Conservation (phyloP, 1,284 basidiomycete genomes). For the Rhodotorula sp. region DNA sequence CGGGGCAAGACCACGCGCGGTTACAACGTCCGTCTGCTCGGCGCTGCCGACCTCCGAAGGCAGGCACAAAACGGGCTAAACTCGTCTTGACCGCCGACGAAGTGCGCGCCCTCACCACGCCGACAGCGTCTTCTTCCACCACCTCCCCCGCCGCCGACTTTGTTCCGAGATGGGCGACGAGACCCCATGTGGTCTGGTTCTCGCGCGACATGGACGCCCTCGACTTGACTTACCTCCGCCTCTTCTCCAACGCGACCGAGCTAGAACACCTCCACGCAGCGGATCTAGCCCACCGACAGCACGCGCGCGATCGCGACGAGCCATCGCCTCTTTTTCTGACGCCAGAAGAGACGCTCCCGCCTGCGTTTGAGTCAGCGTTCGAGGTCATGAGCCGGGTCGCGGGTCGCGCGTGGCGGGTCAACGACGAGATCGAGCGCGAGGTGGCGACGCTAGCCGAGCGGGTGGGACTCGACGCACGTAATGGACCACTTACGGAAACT, state of each 20-base stretch:
- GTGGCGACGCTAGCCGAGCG: background rate
- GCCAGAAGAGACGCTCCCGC: slow-evolving; percentile 15
- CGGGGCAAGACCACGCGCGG: background rate
- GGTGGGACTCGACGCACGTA: no score
- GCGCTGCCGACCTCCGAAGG: background rate
- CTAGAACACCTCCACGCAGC: slow-evolving; percentile 29
- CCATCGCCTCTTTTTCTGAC: slow-evolving; percentile 5
- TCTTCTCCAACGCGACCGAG: slow-evolving; percentile 12
- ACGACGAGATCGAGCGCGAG: slow-evolving; percentile 4
- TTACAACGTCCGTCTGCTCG: background rate
- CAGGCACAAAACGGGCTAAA: slow-evolving; percentile 5
- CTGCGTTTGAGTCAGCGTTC: slow-evolving; percentile 15
- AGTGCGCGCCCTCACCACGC: background rate
- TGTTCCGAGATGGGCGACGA: slow-evolving; percentile 24
- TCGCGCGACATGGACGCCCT: slow-evolving; percentile 40
- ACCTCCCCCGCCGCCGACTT: background rate
- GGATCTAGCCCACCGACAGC: slow-evolving; percentile 7
- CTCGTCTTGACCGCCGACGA: background rate
- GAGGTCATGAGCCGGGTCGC: slow-evolving; percentile 4
- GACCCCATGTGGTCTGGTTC: slow-evolving; percentile 36
- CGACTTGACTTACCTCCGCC: slow-evolving; percentile 34
- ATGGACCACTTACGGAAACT: background rate
- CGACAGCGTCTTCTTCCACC: background rate
- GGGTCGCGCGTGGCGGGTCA: slow-evolving; percentile 18
- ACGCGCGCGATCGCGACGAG: background rate